These are phyloP conservation scores for Saccharata proteae DNA, from an alignment of 2,329 filamentous ascomycete genomes.

Conservation along the genomic window DNA sequence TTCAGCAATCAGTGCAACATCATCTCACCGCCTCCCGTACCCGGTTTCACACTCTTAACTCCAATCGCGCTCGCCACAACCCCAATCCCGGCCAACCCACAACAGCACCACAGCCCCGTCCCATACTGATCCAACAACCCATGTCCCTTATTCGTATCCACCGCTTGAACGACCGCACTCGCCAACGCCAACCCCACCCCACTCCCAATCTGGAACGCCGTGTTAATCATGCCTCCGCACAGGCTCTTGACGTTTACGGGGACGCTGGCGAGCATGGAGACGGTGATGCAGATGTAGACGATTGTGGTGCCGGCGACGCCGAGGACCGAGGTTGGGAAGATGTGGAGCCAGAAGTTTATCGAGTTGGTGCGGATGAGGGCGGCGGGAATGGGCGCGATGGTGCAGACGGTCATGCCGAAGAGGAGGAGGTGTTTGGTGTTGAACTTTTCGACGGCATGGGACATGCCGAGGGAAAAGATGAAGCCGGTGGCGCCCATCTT, in stretches of 20 bases:
- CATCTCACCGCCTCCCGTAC: no score
- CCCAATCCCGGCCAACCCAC: constrained; percentile 27
- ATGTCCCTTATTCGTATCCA: constrained; percentile 26
- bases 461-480: constrained; percentile 13
- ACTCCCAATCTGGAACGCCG: constrained; percentile 32
- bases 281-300: constrained; percentile 32
- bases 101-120: constrained; percentile 31
- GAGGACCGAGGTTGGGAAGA: constrained; percentile 27
- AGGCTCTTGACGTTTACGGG: constrained; percentile 30
- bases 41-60: constrained; percentile 13
- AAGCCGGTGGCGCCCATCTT: constrained; percentile 28
- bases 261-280: constrained; percentile 27
- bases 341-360: constrained; percentile 24
- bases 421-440: constrained; percentile 27
- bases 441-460: constrained; percentile 21
- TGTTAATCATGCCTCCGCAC: constrained; percentile 32
- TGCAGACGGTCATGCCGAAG: constrained; percentile 22
- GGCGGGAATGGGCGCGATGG: constrained; percentile 26
- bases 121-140: constrained; percentile 22
- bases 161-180: constrained; percentile 26
- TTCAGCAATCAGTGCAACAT: no score
- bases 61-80: constrained; percentile 15
- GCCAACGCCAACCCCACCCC: constrained; percentile 30
- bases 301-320: constrained; percentile 29
- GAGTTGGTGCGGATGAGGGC: constrained; percentile 12